A percentile compares a stretch with the other conserved stretches of the same genome.
phyloP scores from a whole-genome alignment of 1,284 basidiomycete genomes.

The Filobasidium uniguttulatum region DNA sequence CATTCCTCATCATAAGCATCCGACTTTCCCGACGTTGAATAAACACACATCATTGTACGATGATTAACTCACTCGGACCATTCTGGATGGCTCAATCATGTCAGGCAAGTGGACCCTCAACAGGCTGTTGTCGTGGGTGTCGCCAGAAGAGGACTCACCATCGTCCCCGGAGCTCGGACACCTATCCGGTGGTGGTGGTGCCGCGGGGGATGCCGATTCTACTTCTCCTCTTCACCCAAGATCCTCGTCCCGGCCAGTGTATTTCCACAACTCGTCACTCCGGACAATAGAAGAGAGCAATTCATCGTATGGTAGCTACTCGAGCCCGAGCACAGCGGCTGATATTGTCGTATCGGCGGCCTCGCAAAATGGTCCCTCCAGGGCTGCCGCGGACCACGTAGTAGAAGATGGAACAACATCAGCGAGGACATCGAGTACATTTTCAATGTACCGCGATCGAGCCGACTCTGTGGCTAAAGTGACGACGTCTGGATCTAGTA shows the following conservation, averaged over 20 bases:
- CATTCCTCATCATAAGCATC: no score
- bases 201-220: no score
- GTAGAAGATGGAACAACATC: neutral
- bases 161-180: neutral
- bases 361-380: conserved; percentile 1
- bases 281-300: conserved; percentile 14
- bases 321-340: neutral
- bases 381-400: neutral
- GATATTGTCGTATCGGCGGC: neutral
- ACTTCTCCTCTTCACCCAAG: neutral
- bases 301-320: conserved; percentile 9
- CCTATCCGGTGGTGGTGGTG: no score
- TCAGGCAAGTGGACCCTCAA: neutral
- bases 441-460: neutral
- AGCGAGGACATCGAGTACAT: neutral
- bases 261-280: conserved; percentile 6
- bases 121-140: neutral
- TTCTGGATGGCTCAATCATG: no score
- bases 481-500: no score
- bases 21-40: no score
- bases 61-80: neutral
- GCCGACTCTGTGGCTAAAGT: neutral
- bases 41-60: no score
- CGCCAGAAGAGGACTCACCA: neutral
- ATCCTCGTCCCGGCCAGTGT: conserved; percentile 3